These are phyloP conservation scores for Diophrys appendiculata DNA, from an alignment of 73 alveolate species.

Conservation along the genomic window DNA sequence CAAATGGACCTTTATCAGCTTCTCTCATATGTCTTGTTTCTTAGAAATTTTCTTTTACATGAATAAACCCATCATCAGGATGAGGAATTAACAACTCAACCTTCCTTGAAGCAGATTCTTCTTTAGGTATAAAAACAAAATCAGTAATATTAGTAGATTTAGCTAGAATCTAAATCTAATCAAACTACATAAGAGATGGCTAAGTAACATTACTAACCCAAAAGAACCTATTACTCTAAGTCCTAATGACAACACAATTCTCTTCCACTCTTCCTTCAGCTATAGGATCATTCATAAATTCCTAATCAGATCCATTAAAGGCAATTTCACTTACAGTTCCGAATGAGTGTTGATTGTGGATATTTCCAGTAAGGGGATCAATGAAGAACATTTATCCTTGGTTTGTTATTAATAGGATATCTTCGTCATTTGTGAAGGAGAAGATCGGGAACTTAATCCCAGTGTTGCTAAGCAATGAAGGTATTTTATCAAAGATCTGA, in stretches of 20 bases:
- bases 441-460: conserved; percentile 39
- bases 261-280: conserved; percentile 38
- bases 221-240: conserved; percentile 32
- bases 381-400: conserved; percentile 42
- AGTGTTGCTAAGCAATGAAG: conserved; percentile 9
- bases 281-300: conserved; percentile 9
- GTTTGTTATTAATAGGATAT: conserved; percentile 36
- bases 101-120: conserved; percentile 30
- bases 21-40: conserved; percentile 17
- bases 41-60: conserved; percentile 25
- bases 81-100: conserved; percentile 51
- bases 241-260: conserved; percentile 41
- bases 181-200: conserved; percentile 10
- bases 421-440: conserved; percentile 60
- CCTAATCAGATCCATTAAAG: conserved; percentile 10
- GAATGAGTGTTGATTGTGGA: not conserved
- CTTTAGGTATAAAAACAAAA: conserved; percentile 52
- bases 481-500: conserved; percentile 6
- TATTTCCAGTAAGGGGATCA: conserved; percentile 54
- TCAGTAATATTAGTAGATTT: conserved; percentile 28
- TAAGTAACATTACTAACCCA: conserved; percentile 37
- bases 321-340: not conserved
- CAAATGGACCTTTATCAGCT: conserved; percentile 29
- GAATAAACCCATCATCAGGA: conserved; percentile 55
- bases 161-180: not conserved